Percentiles rank a stretch among this genome's conserved stretches.
Evolutionary conservation across 2,329 filamentous ascomycete genomes (phyloP).

Genomic region (Pseudogymnoascus sp.): DNA sequence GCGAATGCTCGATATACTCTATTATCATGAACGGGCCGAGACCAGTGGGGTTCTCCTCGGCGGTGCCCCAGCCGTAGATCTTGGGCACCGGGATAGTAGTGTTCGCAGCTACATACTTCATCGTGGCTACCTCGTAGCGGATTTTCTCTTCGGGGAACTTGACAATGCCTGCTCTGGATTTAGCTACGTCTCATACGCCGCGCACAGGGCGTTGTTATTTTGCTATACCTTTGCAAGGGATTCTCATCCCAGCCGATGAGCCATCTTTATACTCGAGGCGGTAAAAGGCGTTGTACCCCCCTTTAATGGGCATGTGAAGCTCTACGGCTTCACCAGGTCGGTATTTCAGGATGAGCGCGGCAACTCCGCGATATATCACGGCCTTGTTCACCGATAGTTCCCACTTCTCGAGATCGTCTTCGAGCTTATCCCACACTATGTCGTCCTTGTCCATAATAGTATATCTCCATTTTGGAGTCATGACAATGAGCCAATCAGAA

Average conservation of each 20-base stretch:
- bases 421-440: background rate
- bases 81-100: constrained; percentile 24
- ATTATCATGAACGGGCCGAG: constrained; percentile 33
- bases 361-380: background rate
- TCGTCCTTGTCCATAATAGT: background rate
- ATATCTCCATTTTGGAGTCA: background rate
- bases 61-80: constrained; percentile 20
- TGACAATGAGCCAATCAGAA: background rate
- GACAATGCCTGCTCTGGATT: background rate
- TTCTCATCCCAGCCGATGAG: background rate
- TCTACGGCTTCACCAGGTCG: background rate
- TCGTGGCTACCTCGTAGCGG: constrained; percentile 24
- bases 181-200: background rate
- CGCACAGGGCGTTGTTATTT: background rate
- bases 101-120: constrained; percentile 18
- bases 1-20: constrained; percentile 26
- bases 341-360: background rate
- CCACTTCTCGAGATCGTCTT: no score
- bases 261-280: background rate
- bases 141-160: constrained; percentile 21
- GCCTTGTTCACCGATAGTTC: background rate
- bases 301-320: background rate
- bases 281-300: background rate
- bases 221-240: background rate
- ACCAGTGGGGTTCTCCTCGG: constrained; percentile 15